phyloP scores from a whole-genome alignment of 352 stramenopile genomes.

The Globisporangium echinulatum region DNA sequence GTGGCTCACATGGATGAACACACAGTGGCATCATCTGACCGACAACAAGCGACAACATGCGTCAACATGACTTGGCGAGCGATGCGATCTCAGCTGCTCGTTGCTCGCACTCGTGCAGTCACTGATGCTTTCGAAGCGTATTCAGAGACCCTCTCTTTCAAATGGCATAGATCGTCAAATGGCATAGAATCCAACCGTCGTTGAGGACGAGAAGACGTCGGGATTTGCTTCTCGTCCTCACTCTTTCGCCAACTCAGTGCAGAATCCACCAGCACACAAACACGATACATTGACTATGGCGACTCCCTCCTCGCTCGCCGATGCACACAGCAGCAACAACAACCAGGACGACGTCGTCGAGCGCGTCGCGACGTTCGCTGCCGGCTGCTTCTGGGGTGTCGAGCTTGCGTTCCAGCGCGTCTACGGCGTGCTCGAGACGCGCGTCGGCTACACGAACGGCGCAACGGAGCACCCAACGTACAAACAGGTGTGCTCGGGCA shows the following conservation, averaged over 20 bases:
- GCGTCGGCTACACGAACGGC: constrained; percentile 87
- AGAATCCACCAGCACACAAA: no score
- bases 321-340: neutral
- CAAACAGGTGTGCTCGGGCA: constrained; percentile 91
- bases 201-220: neutral
- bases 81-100: no score
- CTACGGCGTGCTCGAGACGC: constrained; percentile 90
- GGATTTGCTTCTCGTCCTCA: neutral
- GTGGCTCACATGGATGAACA: no score
- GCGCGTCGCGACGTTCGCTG: constrained; percentile 91
- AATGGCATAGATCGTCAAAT: neutral
- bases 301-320: no score
- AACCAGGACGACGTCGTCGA: constrained; percentile 2
- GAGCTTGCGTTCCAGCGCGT: constrained; percentile 95
- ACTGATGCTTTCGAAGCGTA: neutral
- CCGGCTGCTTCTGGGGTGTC: constrained; percentile 97
- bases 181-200: neutral
- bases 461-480: constrained; percentile 89
- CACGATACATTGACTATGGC: no score
- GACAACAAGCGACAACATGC: no score
- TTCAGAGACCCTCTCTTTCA: neutral
- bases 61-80: no score
- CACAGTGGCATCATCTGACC: no score
- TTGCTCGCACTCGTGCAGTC: neutral
- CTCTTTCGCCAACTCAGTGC: neutral